Evolutionary conservation across 345 rosid species (phyloP), one percentile per base, ranked within the genome.

Genomic region (Bruguiera gymnorhiza): DNA sequence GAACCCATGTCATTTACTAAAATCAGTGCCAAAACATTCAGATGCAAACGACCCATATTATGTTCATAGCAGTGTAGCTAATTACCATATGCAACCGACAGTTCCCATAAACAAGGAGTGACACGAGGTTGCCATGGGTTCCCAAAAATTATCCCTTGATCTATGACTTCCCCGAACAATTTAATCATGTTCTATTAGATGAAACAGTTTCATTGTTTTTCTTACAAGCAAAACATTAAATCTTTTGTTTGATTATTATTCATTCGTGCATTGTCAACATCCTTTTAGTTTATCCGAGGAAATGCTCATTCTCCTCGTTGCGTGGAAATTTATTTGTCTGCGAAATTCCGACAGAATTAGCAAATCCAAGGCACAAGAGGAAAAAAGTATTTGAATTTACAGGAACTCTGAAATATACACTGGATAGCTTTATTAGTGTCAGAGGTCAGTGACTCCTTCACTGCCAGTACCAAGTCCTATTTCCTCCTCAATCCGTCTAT

Each of bases 41-140:
- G 8, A 66, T 69, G 37, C 43, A 53, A 29, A 62, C 16, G 60
- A 29, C 6, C 27, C 39, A 23, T 10, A 68, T 24, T 26, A 52
- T 20, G 31, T 18, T 19, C 29, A 26, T 73, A 21, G 30, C 19
- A 48, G 20, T 58, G 27, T 30, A 62, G 67, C 51, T 58, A 21
- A 62, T 56, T 84, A 94, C 97, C 97, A 94, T 65, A 94, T 94
- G 70, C 91, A 91, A 79, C 89, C 98, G 74, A 91, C 96, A 62
- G 97, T 91, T 80, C 96, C 97, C 74, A 85, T 81, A 77, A 91
- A 91, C 80, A 75, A 77, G 65, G 93, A 86, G 79, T 91, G 97
- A 77, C 81, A 88, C 4, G 97, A 88, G 66, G 97, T 94, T 70
- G 90, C 98, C 75, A 87, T 82, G 65, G 97, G 93, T 73, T 94